Evolutionary conservation across 1,139 yeast genomes (phyloP), one percentile per base, ranked within the genome.

Genomic region (Komagataea norvegica): DNA sequence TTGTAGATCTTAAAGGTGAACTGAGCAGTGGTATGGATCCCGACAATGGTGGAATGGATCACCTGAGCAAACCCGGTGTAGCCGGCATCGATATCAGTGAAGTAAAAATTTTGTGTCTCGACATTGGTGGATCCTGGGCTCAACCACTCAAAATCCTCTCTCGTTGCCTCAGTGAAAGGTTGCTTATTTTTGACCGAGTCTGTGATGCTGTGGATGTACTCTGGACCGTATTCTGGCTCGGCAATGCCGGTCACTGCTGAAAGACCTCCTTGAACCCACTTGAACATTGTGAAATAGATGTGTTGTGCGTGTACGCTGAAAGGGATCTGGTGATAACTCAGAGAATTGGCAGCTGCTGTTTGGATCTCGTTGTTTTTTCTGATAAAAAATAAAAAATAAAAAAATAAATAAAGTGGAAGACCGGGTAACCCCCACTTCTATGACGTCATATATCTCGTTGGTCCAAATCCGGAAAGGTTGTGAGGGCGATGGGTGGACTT

Each of bases 181-280:
- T 77, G 77, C 42, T 65, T 65, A 38, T 67, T 71, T 38, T 67
- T 64, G 40, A 82, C 77, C 36, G 80, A 66, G 30, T 72, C 77
- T 31, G 83, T 74, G 42, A 88, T 77, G n/a, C 96, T 75, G 55
- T 82, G 89, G 52, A 91, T 86, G 34, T 95, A 94, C 39, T 81
- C 95, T 33, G 81, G 74, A 37, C 98, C 98, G 56, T 91, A 91
- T 57, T 84, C 95, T 20, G 98, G 98, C 62, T 91, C 98, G 2
- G 96, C 95, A 14, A 95, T 77, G 36, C 98, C 98, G 7, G 96
- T 93, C 32, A 88, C 91, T 6, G 94, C 91, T 16, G 97, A 87
- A 33, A 91, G 75, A 40, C 95, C 67, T 44, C 89, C 83, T 69
- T 83, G 91, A 45, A 83, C 84, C 88, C 88, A 82, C 74, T 79